Conservation (phyloP, 2,329 filamentous ascomycete species). For the Neophaeococcomyces mojaviensis region DNA sequence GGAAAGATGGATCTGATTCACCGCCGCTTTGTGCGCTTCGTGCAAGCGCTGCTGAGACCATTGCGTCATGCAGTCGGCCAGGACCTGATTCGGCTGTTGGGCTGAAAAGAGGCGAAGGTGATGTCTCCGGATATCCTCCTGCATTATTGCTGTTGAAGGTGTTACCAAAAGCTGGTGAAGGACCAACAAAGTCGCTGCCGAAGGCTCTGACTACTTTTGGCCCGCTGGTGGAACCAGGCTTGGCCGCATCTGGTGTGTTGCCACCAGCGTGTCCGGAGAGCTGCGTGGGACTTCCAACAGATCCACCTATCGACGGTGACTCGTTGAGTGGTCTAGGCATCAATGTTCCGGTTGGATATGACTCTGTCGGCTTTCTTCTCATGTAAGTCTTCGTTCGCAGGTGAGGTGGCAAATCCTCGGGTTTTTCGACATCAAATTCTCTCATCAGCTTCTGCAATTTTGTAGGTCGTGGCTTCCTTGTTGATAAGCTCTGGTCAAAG, state of each 20-base stretch:
- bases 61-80: slow-evolving; percentile 17
- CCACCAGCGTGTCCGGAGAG: slow-evolving; percentile 13
- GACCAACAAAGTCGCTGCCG: slow-evolving; percentile 23
- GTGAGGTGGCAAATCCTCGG: slow-evolving; percentile 79
- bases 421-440: slow-evolving; percentile 79
- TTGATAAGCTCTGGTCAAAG: slow-evolving; percentile 79
- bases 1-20: slow-evolving; percentile 29
- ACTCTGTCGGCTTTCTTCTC: slow-evolving; percentile 57
- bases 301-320: slow-evolving; percentile 22
- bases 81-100: slow-evolving; percentile 26
- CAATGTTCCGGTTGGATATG: slow-evolving; percentile 17
- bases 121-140: slow-evolving; percentile 33
- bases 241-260: slow-evolving; percentile 25
- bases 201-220: slow-evolving; percentile 25
- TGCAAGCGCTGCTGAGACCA: slow-evolving; percentile 14
- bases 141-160: slow-evolving; percentile 29
- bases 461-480: slow-evolving; percentile 88
- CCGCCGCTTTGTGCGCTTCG: slow-evolving; percentile 1
- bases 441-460: slow-evolving; percentile 94
- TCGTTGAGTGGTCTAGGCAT: slow-evolving; percentile 16
- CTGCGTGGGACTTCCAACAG: slow-evolving; percentile 26
- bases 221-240: slow-evolving; percentile 26
- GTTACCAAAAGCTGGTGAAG: slow-evolving; percentile 22
- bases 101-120: slow-evolving; percentile 37
- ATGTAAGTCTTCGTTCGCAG: slow-evolving; percentile 73